Evolutionary conservation across 2,329 filamentous ascomycete genomes (phyloP), one percentile per base, ranked within the genome.

Genomic region (Grosmannia penicillata): DNA sequence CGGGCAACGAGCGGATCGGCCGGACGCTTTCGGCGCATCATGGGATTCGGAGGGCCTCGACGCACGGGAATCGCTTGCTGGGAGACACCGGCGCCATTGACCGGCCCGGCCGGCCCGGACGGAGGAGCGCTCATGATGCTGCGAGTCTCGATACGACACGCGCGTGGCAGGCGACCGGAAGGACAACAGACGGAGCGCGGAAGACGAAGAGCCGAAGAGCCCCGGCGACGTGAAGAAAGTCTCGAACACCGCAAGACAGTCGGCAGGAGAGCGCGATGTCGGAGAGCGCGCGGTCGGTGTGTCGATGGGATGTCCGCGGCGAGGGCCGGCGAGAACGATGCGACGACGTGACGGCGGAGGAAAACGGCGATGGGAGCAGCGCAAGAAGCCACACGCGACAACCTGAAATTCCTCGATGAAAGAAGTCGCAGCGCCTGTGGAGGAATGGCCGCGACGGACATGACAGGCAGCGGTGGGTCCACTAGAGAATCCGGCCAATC

Each of bases 1-100:
- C 73, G 68, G 37, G 75, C 65, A 37, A 79, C 73, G 17, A 83
- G 60, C 23, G 80, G 79, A 49, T 83, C 75, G 40, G 64, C 62
- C 33, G 58, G 60, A 41, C 65, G 63, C 41, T 66, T 68, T 39
- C 68, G 58, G 39, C 60, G 57, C 36, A 63, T 57, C 47, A 45
- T 19, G 11, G 26, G 25, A 15, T 40, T 43, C 10, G 42, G 40
- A 4, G 63, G 56, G 23, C 60, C 58, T 26, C 42, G 39, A 3
- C 35, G 37, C 18, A 60, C 56, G 30, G 52, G 47, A 43, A 55
- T 36, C 6, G 38, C 18, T 8, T 43, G 26, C 19, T 37, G 39
- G 18, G 35, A 10, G 13, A 15, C 23, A 21, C 10, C 27, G 1
- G 33, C n/a, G 31, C 38, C 41, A 35, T 43, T 43, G 31, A 21